Conservation (phyloP, 805 yeast genomes). For the Yamadazyma laniorum region DNA sequence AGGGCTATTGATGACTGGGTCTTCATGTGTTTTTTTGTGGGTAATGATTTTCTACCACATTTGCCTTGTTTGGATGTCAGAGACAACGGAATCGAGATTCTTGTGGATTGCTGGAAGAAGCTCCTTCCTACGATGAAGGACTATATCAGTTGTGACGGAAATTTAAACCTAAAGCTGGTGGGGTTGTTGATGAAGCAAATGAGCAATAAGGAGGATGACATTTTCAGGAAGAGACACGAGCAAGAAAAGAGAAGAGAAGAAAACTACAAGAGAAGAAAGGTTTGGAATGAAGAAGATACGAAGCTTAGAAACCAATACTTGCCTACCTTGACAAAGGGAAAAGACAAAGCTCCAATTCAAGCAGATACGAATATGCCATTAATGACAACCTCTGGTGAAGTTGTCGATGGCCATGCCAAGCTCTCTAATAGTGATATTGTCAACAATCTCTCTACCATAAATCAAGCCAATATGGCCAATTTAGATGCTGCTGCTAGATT, state of each 20-base stretch:
- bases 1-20: constrained; percentile 99
- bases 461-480: constrained; percentile 71
- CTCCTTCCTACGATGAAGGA: constrained; percentile 64
- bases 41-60: constrained; percentile 97
- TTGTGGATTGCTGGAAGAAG: constrained; percentile 82
- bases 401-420: constrained; percentile 62
- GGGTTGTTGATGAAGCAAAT: constrained; percentile 65
- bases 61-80: constrained; percentile 92
- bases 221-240: constrained; percentile 67
- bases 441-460: constrained; percentile 56
- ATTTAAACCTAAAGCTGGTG: constrained; percentile 69
- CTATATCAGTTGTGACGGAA: constrained; percentile 89
- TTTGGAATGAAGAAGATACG: constrained; percentile 46
- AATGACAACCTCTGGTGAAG: constrained; percentile 70
- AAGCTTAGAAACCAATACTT: constrained; percentile 43
- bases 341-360: constrained; percentile 69
- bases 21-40: constrained; percentile 96
- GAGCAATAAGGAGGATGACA: constrained; percentile 72
- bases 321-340: constrained; percentile 63
- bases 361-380: constrained; percentile 75
- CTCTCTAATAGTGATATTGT: constrained; percentile 71
- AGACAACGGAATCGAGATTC: constrained; percentile 84
- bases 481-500: constrained; percentile 64
- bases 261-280: constrained; percentile 56
- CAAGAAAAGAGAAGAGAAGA: constrained; percentile 69